phyloP scores from a whole-genome alignment of 495 filamentous ascomycete genomes.

The Annulohypoxylon stygium region DNA sequence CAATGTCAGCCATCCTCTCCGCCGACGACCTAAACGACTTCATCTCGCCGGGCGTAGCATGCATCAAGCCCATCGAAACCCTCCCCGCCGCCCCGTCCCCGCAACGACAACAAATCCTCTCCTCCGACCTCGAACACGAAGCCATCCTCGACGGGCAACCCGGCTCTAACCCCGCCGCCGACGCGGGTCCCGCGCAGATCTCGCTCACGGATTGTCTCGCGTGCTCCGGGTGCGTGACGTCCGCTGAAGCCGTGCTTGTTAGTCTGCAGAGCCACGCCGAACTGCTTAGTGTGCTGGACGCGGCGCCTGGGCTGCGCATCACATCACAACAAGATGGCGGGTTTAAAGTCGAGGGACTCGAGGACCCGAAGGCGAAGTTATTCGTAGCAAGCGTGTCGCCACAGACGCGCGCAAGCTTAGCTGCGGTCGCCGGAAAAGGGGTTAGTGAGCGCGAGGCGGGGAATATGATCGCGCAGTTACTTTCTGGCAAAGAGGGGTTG shows the following conservation, averaged over 20 bases:
- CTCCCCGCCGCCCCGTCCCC: slow-evolving; percentile 66
- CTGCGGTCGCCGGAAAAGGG: slow-evolving; percentile 81
- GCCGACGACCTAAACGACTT: slow-evolving; percentile 98
- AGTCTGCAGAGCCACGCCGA: slow-evolving; percentile 92
- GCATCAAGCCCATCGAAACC: slow-evolving; percentile 96
- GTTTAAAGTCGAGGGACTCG: slow-evolving; percentile 52
- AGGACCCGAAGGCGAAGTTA: slow-evolving; percentile 68
- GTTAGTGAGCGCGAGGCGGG: slow-evolving; percentile 80
- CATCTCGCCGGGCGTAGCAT: slow-evolving; percentile 96
- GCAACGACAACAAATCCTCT: no score
- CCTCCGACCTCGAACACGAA: slow-evolving; percentile 73
- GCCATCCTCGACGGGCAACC: slow-evolving; percentile 90
- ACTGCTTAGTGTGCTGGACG: slow-evolving; percentile 84
- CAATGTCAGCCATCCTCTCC: slow-evolving; percentile 96
- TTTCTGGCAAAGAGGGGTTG: slow-evolving; percentile 77
- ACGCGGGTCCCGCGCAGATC: slow-evolving; percentile 77
- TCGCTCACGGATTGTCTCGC: slow-evolving; percentile 97
- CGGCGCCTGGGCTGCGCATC: slow-evolving; percentile 66
- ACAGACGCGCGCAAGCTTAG: slow-evolving; percentile 87
- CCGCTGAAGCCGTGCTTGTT: slow-evolving; percentile 94
- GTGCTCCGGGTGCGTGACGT: slow-evolving; percentile 97
- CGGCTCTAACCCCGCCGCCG: slow-evolving; percentile 55
- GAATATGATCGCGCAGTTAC: slow-evolving; percentile 84
- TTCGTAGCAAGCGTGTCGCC: slow-evolving; percentile 94
- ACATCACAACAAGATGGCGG: slow-evolving; percentile 37